Evolutionary conservation across 768 basidiomycete genomes (phyloP), one percentile per base, ranked within the genome.

Genomic region (Naganishia randhawae): DNA sequence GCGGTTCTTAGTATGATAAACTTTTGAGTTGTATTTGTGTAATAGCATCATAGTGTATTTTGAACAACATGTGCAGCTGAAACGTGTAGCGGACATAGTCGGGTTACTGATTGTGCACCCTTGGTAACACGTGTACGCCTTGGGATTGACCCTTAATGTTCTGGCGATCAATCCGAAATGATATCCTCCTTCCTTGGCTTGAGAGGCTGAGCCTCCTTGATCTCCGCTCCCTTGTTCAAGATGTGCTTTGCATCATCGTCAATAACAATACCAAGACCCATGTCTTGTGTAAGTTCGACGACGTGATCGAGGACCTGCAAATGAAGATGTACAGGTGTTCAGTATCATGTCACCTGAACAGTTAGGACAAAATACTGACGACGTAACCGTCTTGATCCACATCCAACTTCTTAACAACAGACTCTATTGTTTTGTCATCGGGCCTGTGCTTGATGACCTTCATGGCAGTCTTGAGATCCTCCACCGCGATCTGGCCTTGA

Each of bases 361-460:
- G 22, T 7, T 16, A 17, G 39, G 5, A 64, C 45, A 27, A 22
- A 9, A 41, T 55, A 76, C 78, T 68, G 77, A 94, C 91, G 29
- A 97, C 93, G 76, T 87, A 95, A 0, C 95, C 94, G 77, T 98
- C 95, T 80, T 91, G 87, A 81, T 98, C 95, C 11, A 91, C 89
- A 77, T 99, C 96, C 74, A 98, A 82, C 80, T 98, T 98, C 76
- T 91, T 87, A 63, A 94, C 86, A 61, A 99, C 87, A 25, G 86
- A 87, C 69, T 88, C 86, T 27, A 91, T 90, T 17, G 91, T 88
- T 70, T 92, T 89, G 65, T 94, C 91, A 66, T 91, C 89, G 4
- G 94, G 95, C 75, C 84, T 86, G 80, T 98, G 96, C 81, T 90
- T 89, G 83, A 97, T 97, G 63, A 96, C 92, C 65, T 87, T 85